Evolutionary conservation across 1,139 yeast species (phyloP).

Genomic region (Yamadazyma blattariae): DNA sequence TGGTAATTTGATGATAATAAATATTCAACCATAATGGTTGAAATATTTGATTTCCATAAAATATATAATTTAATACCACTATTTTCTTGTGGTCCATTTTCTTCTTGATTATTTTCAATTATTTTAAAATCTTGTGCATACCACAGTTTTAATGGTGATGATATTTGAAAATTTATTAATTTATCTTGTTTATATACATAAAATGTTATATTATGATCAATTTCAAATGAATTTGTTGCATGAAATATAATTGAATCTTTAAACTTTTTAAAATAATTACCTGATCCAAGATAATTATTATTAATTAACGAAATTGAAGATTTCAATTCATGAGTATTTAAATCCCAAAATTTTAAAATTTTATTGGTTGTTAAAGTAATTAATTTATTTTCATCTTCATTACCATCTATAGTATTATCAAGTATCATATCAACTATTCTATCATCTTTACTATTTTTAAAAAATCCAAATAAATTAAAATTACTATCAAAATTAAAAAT

Average conservation of each 20-base stretch:
- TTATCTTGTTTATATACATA: conserved; percentile 25
- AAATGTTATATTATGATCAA: conserved; percentile 20
- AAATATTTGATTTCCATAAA: conserved; percentile 65
- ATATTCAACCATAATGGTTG: conserved; percentile 39
- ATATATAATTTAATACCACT: conserved; percentile 24
- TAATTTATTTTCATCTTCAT: conserved; percentile 6
- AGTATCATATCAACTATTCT: conserved; percentile 30
- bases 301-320: conserved; percentile 9
- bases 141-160: conserved; percentile 46
- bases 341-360: conserved; percentile 55
- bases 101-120: conserved; percentile 17
- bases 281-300: conserved; percentile 23
- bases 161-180: conserved; percentile 22
- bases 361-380: conserved; percentile 45
- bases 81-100: no score
- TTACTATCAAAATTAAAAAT: conserved; percentile 50
- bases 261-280: conserved; percentile 25
- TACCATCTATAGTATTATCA: conserved; percentile 10
- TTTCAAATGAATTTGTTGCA: conserved; percentile 10
- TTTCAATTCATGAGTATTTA: conserved; percentile 27
- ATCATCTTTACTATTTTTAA: conserved; percentile 21
- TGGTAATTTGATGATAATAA: conserved; percentile 18
- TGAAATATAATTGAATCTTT: conserved; percentile 15
- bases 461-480: conserved; percentile 35
- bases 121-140: conserved; percentile 39